Percentiles rank a stretch among this genome's conserved stretches.
These are phyloP conservation scores for Alternaria brassicae DNA, from an alignment of 2,329 filamentous ascomycete genomes.

Conservation along the genomic window DNA sequence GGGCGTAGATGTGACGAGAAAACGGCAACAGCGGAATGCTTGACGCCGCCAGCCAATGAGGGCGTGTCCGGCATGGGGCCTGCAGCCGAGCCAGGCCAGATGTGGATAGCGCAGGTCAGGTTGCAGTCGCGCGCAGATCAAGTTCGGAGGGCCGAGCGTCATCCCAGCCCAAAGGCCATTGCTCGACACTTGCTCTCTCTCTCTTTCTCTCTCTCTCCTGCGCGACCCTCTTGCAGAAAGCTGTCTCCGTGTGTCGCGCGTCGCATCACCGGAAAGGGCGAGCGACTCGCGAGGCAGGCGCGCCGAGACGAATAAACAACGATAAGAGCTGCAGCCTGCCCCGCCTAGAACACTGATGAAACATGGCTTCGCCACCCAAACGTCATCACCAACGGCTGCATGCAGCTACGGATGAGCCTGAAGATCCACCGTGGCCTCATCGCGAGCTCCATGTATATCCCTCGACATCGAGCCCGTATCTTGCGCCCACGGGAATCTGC, in stretches of 20 bases:
- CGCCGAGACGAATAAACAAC: constrained; percentile 5
- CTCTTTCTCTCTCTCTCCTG: background rate
- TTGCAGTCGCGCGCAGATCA: constrained; percentile 26
- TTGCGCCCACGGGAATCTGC: background rate
- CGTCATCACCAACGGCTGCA: constrained; percentile 13
- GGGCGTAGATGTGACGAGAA: constrained; percentile 18
- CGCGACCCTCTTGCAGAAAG: background rate
- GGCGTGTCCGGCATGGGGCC: background rate
- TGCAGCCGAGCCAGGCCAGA: constrained; percentile 7
- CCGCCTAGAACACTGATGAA: constrained; percentile 11
- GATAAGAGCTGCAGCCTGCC: constrained; percentile 4
- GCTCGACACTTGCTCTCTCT: background rate
- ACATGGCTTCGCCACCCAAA: constrained; percentile 18
- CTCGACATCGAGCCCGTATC: constrained; percentile 1
- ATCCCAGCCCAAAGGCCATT: background rate
- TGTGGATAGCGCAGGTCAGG: constrained; percentile 9
- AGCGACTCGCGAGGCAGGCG: background rate
- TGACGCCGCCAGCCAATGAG: constrained; percentile 10
- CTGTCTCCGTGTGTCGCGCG: background rate
- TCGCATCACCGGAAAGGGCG: background rate
- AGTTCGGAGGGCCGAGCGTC: constrained; percentile 24
- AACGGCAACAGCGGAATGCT: constrained; percentile 13
- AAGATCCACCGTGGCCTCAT: background rate
- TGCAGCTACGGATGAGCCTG: background rate
- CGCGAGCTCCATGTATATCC: constrained; percentile 3